Evolutionary conservation across 805 yeast species (phyloP).

Genomic region (Sugiyamaella chiloensis): DNA sequence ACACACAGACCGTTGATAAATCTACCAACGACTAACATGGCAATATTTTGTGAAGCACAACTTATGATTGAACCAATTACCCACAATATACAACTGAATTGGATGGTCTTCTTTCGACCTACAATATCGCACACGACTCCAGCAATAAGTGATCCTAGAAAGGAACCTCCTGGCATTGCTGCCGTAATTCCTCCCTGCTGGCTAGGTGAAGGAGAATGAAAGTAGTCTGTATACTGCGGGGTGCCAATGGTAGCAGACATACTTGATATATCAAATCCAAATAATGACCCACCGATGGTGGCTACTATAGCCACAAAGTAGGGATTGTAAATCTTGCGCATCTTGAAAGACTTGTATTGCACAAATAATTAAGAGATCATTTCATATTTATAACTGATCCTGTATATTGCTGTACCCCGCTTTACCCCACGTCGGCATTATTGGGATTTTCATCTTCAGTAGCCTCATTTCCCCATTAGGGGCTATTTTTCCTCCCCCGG

Average conservation of each 20-base stretch:
- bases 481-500: too few relatives aligned
- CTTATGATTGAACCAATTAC: constrained; percentile 57
- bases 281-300: constrained; percentile 64
- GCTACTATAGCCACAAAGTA: constrained; percentile 54
- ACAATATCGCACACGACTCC: constrained; percentile 46
- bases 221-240: constrained; percentile 48
- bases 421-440: not conserved
- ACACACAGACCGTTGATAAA: constrained; percentile 60
- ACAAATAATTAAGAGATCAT: too few relatives aligned
- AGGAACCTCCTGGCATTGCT: constrained; percentile 75
- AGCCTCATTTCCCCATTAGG: too few relatives aligned
- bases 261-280: constrained; percentile 77
- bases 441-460: too few relatives aligned
- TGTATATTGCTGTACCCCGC: not conserved
- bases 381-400: too few relatives aligned
- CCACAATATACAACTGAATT: constrained; percentile 53
- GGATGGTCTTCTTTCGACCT: constrained; percentile 57
- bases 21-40: constrained; percentile 51
- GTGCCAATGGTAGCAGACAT: constrained; percentile 62
- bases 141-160: constrained; percentile 61
- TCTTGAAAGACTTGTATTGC: too few relatives aligned
- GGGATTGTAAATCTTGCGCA: constrained; percentile 45
- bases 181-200: constrained; percentile 73
- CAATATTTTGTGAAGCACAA: constrained; percentile 42
- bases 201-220: constrained; percentile 51